Evolutionary conservation across 768 basidiomycete genomes (phyloP), one percentile per base, ranked within the genome.

Genomic region (Heimioporus sp.): DNA sequence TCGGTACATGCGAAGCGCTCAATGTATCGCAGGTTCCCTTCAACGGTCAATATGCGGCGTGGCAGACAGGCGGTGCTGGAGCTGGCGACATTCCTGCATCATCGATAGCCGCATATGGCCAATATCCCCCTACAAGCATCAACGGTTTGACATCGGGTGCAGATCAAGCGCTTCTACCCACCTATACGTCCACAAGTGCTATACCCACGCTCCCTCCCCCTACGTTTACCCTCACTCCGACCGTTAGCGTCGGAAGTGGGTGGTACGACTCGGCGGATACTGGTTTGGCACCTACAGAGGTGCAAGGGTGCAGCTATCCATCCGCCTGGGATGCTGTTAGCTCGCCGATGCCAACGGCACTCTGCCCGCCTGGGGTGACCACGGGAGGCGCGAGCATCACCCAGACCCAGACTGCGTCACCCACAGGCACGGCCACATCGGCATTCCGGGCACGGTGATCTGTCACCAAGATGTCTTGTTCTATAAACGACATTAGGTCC

Each of bases 1-100:
- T 74, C n/a, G 91, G 93, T 62, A 66, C 77, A 39, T 97, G 93
- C 65, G 72, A 61, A 20, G 71, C 76, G 4, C 67, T 87, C 13
- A 85, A 81, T 19, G 71, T 72, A 7, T 46, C 68, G 6, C 68
- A 66, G 11, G 60, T 66, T 7, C 67, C 64, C 7, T 87, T 86
- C 56, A 64, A 77, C 63, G 81, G 82, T 28, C 73, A 68, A 30
- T 82, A 82, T 62, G 73, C 76, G 32, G 62, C 83, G 9, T 86
- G 85, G 71, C 86, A 87, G 61, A 90, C 88, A 8, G 89, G 89
- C 60, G 83, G 72, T 61, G 73, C 64, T 62, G 85, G 73, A 58
- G 85, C 70, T 48, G 76, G 71, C 48, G 79, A 69, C 52, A 78
- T 77, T 61, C 73, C 63, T 37, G 73, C 73, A 49, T 71, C 65